A percentile compares a stretch with the other conserved stretches of the same genome.
phyloP scores from a whole-genome alignment of 495 filamentous ascomycete species.

The Daldinia childiae region DNA sequence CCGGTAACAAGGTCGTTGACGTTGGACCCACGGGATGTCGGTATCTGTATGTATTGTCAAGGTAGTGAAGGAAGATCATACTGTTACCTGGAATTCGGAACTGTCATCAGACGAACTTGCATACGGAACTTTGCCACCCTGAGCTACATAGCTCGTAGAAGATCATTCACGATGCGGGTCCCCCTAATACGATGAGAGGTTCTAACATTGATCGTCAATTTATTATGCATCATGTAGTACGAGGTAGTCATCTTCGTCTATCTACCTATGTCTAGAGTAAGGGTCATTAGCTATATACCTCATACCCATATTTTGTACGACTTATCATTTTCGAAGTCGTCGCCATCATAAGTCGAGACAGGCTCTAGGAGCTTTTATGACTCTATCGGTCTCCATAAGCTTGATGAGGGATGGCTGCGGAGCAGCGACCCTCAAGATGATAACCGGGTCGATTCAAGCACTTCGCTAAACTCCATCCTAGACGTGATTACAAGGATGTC shows the following conservation, averaged over 20 bases:
- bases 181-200: conserved; percentile 9
- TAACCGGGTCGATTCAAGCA: conserved; percentile 31
- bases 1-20: conserved; percentile 31
- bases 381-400: background rate
- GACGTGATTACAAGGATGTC: conserved; percentile 25
- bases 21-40: conserved; percentile 28
- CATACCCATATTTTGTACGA: background rate
- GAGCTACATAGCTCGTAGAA: conserved; percentile 20
- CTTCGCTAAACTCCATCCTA: conserved; percentile 24
- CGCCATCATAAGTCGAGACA: conserved; percentile 7
- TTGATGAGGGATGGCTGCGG: conserved; percentile 31
- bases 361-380: conserved; percentile 2
- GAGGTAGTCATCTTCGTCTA: no score
- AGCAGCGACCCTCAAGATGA: conserved; percentile 27
- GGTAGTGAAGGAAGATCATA: conserved; percentile 31
- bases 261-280: no score
- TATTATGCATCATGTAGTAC: no score
- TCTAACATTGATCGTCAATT: conserved; percentile 10
- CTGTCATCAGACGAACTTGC: conserved; percentile 42
- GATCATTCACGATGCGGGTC: conserved; percentile 29
- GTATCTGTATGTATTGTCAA: conserved; percentile 18
- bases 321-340: background rate
- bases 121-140: conserved; percentile 33
- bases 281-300: no score
- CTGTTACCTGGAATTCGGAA: conserved; percentile 44